Conservation (phyloP, 2,329 filamentous ascomycete genomes). For the Fusarium mundagurra region DNA sequence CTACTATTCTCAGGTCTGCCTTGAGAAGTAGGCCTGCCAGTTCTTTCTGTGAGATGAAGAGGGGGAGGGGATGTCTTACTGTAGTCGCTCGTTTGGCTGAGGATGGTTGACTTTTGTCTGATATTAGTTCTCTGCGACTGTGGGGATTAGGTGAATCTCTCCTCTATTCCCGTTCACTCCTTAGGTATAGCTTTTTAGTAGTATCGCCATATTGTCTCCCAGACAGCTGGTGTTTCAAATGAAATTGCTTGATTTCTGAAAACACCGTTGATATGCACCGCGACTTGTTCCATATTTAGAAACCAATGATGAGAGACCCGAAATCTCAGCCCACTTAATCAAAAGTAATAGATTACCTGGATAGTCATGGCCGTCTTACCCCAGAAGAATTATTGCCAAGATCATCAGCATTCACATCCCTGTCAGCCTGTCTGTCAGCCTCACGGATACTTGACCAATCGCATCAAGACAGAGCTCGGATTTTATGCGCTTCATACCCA, state of each 20-base stretch:
- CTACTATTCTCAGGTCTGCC: slow-evolving; percentile 26
- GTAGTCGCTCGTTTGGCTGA: not conserved
- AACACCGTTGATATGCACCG: too few relatives aligned
- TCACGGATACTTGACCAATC: not conserved
- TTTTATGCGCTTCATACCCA: too few relatives aligned
- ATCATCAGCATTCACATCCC: not conserved
- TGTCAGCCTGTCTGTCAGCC: not conserved
- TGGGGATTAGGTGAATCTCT: not conserved
- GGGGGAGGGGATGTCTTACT: not conserved
- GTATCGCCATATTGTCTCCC: not conserved
- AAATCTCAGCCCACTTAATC: accelerated
- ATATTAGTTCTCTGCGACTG: not conserved
- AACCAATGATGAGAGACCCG: accelerated
- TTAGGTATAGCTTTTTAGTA: not conserved
- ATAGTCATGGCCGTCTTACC: not conserved
- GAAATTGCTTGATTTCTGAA: not conserved
- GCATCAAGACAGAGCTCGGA: too few relatives aligned
- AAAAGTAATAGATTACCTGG: not conserved
- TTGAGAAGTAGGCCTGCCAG: not conserved
- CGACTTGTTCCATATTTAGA: accelerated
- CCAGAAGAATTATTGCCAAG: not conserved
- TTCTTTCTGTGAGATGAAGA: accelerated
- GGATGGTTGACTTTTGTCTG: too few relatives aligned
- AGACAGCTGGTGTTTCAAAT: not conserved
- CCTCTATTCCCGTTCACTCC: not conserved